These are phyloP conservation scores for Neurospora hispaniola DNA, from an alignment of 495 filamentous ascomycete species.

Conservation along the genomic window DNA sequence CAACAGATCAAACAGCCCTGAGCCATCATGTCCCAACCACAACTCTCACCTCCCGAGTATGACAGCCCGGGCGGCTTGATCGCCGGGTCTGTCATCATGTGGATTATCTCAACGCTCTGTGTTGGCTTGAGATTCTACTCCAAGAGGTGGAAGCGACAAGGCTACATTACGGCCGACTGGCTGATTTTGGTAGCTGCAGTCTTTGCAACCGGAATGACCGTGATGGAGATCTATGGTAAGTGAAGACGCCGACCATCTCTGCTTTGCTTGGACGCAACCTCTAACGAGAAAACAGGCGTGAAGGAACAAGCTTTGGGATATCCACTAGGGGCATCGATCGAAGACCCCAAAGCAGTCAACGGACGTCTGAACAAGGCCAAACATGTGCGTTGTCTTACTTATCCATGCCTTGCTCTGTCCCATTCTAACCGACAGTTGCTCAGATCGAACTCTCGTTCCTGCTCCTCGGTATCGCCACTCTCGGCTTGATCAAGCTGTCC, in stretches of 20 bases:
- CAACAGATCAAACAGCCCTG: not conserved
- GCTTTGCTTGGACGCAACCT: not conserved
- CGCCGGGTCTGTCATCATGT: slow-evolving; percentile 4
- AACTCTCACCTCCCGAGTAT: not conserved
- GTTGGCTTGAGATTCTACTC: slow-evolving; percentile 8
- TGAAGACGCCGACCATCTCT: not conserved
- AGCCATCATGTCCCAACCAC: not conserved
- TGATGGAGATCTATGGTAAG: slow-evolving; percentile 4
- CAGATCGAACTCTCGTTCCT: slow-evolving; percentile 3
- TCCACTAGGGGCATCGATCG: not conserved
- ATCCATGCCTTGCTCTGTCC: not conserved
- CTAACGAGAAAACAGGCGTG: not conserved
- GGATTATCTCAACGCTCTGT: not conserved
- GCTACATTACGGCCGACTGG: slow-evolving; percentile 7
- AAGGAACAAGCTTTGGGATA: slow-evolving; percentile 1
- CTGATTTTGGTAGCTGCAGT: slow-evolving; percentile 3
- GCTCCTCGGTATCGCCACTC: slow-evolving; percentile 2
- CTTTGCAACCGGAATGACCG: slow-evolving; percentile 4
- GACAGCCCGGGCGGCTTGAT: slow-evolving; percentile 6
- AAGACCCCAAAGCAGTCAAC: slow-evolving; percentile 4
- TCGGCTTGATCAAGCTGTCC: slow-evolving; percentile 11
- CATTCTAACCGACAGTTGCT: not conserved
- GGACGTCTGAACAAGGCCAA: slow-evolving; percentile 5
- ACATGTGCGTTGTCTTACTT: not conserved
- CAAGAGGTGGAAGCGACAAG: slow-evolving; percentile 6